Evolutionary conservation across 495 filamentous ascomycete species (phyloP).

Genomic region (Annulohypoxylon stygium): DNA sequence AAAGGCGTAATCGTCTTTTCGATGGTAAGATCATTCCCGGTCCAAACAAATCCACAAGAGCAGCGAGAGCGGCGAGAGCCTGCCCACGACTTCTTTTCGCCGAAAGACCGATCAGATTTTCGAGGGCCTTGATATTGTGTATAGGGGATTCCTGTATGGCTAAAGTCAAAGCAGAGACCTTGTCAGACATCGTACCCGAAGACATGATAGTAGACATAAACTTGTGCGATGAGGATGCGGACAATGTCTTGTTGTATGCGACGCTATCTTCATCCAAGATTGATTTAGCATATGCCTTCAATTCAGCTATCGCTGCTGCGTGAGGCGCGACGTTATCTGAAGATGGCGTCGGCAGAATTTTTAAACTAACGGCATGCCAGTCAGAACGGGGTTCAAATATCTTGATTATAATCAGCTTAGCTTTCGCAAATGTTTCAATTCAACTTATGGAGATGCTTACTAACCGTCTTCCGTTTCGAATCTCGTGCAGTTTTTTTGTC

Average conservation of each 20-base stretch:
- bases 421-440: slow-evolving; percentile 4
- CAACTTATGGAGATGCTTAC: slow-evolving; percentile 50
- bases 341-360: slow-evolving; percentile 62
- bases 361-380: slow-evolving; percentile 81
- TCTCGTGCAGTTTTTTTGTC: slow-evolving; percentile 44
- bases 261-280: slow-evolving; percentile 80
- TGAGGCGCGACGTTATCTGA: slow-evolving; percentile 65
- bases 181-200: slow-evolving; percentile 94
- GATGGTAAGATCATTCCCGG: slow-evolving; percentile 86
- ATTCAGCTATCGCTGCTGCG: slow-evolving; percentile 71
- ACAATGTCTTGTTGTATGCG: slow-evolving; percentile 66
- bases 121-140: slow-evolving; percentile 89
- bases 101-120: slow-evolving; percentile 81
- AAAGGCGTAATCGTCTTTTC: slow-evolving; percentile 82
- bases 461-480: slow-evolving; percentile 58
- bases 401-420: slow-evolving; percentile 59
- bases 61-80: slow-evolving; percentile 89
- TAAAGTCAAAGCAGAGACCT: slow-evolving; percentile 93
- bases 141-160: slow-evolving; percentile 95
- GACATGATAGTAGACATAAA: slow-evolving; percentile 98
- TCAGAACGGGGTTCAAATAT: slow-evolving; percentile 82
- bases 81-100: slow-evolving; percentile 93
- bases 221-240: slow-evolving; percentile 83
- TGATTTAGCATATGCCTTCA: slow-evolving; percentile 79
- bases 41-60: slow-evolving; percentile 92